These are phyloP conservation scores for Pulveroboletus sp. DNA, from an alignment of 768 basidiomycete species.

Conservation along the genomic window DNA sequence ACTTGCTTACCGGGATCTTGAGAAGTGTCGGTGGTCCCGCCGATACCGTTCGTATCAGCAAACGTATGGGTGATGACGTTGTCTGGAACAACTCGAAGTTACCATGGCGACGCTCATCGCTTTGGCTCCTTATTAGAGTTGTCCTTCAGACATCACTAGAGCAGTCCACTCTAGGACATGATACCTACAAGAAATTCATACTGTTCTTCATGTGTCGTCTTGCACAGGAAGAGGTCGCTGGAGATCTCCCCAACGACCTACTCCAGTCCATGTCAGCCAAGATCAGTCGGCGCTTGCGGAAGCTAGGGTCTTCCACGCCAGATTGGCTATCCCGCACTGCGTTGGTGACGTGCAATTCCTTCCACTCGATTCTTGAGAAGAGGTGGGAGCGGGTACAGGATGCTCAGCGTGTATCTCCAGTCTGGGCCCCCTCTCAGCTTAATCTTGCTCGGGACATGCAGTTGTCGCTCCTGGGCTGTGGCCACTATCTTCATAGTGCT, in stretches of 20 bases:
- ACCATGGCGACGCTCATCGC: conserved; percentile 35
- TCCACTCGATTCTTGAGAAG: conserved; percentile 22
- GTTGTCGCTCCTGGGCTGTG: conserved; percentile 31
- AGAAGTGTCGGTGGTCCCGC: conserved; percentile 33
- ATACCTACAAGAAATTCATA: conserved; percentile 46
- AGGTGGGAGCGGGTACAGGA: conserved; percentile 35
- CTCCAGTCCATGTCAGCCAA: conserved; percentile 37
- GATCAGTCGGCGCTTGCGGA: conserved; percentile 34
- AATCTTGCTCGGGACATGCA: conserved; percentile 28
- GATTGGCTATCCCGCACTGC: conserved; percentile 14
- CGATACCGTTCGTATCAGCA: neutral
- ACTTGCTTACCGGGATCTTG: conserved; percentile 44
- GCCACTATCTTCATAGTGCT: conserved; percentile 24
- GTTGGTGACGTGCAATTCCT: conserved; percentile 9
- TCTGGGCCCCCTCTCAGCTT: conserved; percentile 14
- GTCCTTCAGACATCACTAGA: conserved; percentile 30
- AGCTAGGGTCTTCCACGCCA: conserved; percentile 26
- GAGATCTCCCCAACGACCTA: conserved; percentile 27
- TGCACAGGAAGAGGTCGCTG: neutral
- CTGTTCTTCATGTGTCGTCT: conserved; percentile 32
- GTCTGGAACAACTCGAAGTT: conserved; percentile 15
- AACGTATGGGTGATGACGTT: conserved; percentile 30
- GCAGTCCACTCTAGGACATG: neutral
- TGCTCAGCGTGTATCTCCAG: conserved; percentile 11
- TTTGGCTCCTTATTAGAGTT: conserved; percentile 35